phyloP scores from a whole-genome alignment of 345 rosid species.

The Citrus unshiu region DNA sequence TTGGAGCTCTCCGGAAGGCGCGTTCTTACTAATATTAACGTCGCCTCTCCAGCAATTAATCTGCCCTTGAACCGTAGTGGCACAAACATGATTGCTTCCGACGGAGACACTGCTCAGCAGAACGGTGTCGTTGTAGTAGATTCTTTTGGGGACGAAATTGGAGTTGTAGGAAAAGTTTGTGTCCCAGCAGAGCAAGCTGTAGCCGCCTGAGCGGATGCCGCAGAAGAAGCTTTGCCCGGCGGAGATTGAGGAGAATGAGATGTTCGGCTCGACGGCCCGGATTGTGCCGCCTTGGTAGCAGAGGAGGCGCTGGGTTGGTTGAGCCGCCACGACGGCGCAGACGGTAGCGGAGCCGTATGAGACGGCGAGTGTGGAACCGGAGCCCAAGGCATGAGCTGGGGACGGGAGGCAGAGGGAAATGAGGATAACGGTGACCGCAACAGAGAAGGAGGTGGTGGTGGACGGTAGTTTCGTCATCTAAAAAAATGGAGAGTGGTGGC shows the following conservation, averaged over 20 bases:
- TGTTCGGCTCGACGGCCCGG: constrained; percentile 38
- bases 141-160: constrained; percentile 32
- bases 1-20: constrained; percentile 14
- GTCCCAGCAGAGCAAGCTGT: constrained; percentile 67
- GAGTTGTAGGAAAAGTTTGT: not conserved
- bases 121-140: constrained; percentile 43
- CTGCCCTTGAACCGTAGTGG: constrained; percentile 35
- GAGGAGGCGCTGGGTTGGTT: constrained; percentile 33
- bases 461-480: constrained; percentile 46
- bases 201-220: constrained; percentile 64
- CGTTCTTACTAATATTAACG: not conserved
- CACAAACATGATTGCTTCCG: constrained; percentile 69
- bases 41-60: constrained; percentile 59
- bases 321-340: constrained; percentile 54
- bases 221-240: constrained; percentile 63
- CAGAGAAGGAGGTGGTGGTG: constrained; percentile 15
- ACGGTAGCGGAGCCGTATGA: constrained; percentile 50
- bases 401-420: constrained; percentile 10
- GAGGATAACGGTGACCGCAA: constrained; percentile 8
- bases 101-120: constrained; percentile 41
- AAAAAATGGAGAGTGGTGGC: constrained; percentile 22
- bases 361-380: constrained; percentile 71
- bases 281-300: constrained; percentile 38
- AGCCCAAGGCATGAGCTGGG: constrained; percentile 44
- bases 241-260: constrained; percentile 61